phyloP scores from a whole-genome alignment of 192 early-diverging fungal species.

The Coemansia sp. region DNA sequence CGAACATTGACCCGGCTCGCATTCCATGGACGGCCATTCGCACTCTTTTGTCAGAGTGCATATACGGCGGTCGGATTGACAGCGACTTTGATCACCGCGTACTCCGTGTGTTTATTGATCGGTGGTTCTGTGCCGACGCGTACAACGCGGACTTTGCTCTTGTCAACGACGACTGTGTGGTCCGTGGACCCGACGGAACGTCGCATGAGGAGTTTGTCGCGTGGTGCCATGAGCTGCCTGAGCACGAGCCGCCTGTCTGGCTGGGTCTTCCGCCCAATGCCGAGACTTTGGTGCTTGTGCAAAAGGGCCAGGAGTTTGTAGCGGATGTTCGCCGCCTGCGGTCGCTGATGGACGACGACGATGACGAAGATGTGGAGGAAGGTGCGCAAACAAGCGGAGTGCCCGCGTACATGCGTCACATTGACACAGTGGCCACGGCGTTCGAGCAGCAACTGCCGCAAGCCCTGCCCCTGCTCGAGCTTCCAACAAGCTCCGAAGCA shows the following conservation, averaged over 20 bases:
- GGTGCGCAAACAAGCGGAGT: constrained; percentile 10
- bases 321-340: constrained; percentile 83
- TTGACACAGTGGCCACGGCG: constrained; percentile 53
- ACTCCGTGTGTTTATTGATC: constrained; percentile 80
- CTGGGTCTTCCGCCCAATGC: constrained; percentile 91
- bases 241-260: constrained; percentile 95
- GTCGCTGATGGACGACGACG: constrained; percentile 77
- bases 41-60: constrained; percentile 77
- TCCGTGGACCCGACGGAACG: constrained; percentile 85
- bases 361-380: background rate
- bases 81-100: constrained; percentile 84
- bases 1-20: constrained; percentile 88
- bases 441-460: constrained; percentile 62
- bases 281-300: constrained; percentile 82
- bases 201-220: constrained; percentile 78
- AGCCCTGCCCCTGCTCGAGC: constrained; percentile 8
- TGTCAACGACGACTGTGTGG: constrained; percentile 48
- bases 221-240: constrained; percentile 86
- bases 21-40: constrained; percentile 97
- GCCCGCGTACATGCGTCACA: constrained; percentile 72
- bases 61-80: constrained; percentile 98
- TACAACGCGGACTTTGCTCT: constrained; percentile 82
- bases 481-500: background rate
- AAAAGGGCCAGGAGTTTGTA: constrained; percentile 77
- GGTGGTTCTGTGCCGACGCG: constrained; percentile 71